Evolutionary conservation across 2,329 filamentous ascomycete genomes (phyloP), one percentile per base, ranked within the genome.

Genomic region (Cladophialophora bantiana): DNA sequence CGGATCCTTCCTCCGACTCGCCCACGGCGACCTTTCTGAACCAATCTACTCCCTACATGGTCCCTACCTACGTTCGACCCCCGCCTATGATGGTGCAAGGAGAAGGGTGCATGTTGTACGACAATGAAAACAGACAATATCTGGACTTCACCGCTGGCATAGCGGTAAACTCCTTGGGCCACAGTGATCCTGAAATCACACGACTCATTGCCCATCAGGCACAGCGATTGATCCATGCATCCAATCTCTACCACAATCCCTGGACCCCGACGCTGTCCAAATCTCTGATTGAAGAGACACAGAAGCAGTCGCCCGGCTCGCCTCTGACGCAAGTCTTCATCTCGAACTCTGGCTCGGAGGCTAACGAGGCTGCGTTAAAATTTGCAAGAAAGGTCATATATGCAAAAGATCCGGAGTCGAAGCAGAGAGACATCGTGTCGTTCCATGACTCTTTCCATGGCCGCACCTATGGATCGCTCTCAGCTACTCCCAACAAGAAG

Each of bases 351-450:
- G 95, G 95, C 67, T 92, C 91, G 67, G 95, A 99, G 81, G 95
- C 95, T 76, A 99, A 99, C 79, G 95, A 99, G 82, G 95, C 94
- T 0, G 95, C 94, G 40, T 91, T 99, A 78, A 99, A 99, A 79
- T 98, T 99, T 75, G 91, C 94, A 20, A 88, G 95, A 73, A 99
- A 99, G 81, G 89, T 90, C 26, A 94, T 93, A 73, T 94, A 94
- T 78, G 82, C 88, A 9, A 74, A 89, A 34, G 90, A 93, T 70
- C 88, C 90, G 0, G 87, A 87, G 0, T 90, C 91, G 56, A 80
- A 79, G 20, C 97, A 98, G 82, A 79, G 87, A 73, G 93, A 97
- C 75, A 81, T 99, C 56, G 92, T 98, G 59, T 96, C 93, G 15
- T 99, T 98, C 83, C 83, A 92, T 74, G 90, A 90, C 74, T 94